These are phyloP conservation scores for Gillenia trifoliata DNA, from an alignment of 306 rosid species.

Conservation along the genomic window DNA sequence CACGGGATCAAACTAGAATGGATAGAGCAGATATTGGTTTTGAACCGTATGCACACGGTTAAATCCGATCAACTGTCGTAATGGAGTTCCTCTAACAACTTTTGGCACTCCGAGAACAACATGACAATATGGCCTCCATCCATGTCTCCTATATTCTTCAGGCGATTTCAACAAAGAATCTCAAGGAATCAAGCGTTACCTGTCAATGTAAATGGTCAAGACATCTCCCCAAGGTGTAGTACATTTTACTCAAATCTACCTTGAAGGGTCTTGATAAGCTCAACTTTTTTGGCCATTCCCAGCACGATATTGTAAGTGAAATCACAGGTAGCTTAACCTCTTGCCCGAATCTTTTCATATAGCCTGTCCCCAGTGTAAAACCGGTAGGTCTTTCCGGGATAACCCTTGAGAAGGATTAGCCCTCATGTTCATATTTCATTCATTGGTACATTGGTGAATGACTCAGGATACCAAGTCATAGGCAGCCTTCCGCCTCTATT, in stretches of 20 bases:
- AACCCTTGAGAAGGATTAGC: conserved; percentile 74
- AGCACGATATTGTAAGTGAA: conserved; percentile 61
- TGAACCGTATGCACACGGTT: conserved; percentile 25
- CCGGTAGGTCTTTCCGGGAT: conserved; percentile 88
- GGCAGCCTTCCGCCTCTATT: conserved; percentile 84
- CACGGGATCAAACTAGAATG: conserved; percentile 73
- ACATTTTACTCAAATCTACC: conserved; percentile 26
- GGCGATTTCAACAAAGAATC: conserved; percentile 44
- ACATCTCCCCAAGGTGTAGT: conserved; percentile 30
- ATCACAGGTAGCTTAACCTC: conserved; percentile 77
- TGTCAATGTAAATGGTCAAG: conserved; percentile 40
- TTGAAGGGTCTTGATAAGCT: conserved; percentile 31
- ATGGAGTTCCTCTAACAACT: conserved; percentile 30
- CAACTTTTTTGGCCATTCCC: conserved; percentile 53
- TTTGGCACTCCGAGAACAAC: conserved; percentile 45
- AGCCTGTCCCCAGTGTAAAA: conserved; percentile 68
- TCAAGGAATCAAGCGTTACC: conserved; percentile 52
- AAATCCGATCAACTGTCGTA: conserved; percentile 43
- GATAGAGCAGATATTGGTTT: conserved; percentile 33
- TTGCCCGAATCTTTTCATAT: conserved; percentile 77
- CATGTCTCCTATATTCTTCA: conserved; percentile 53
- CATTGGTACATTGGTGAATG: conserved; percentile 78
- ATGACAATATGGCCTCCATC: conserved; percentile 77
- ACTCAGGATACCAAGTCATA: conserved; percentile 87
- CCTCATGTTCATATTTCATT: conserved; percentile 82